These are phyloP conservation scores for Platanthera guangdongensis DNA, from an alignment of 106 monocot genomes.

Conservation along the genomic window DNA sequence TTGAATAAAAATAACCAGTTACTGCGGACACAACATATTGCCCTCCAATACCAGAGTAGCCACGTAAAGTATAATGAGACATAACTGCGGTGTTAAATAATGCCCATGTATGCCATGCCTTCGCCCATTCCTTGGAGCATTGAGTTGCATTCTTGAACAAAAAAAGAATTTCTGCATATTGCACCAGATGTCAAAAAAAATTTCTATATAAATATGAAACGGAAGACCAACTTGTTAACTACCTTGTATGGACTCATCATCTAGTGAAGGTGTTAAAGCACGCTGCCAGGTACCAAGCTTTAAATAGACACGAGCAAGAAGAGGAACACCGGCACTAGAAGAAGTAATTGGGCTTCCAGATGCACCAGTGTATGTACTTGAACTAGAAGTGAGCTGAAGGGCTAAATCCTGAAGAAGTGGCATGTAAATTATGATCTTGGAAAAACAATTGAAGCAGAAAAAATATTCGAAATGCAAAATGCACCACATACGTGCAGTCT, in stretches of 20 bases:
- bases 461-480: neutral
- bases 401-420: constrained; percentile 61
- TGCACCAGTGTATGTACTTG: constrained; percentile 28
- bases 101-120: constrained; percentile 98
- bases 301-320: constrained; percentile 88
- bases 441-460: constrained; percentile 8
- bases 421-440: constrained; percentile 1
- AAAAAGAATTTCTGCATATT: constrained; percentile 57
- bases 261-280: constrained; percentile 77
- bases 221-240: constrained; percentile 3
- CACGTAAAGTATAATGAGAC: constrained; percentile 78
- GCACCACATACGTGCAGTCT: constrained; percentile 55
- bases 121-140: constrained; percentile 74
- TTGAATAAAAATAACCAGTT: constrained; percentile 93
- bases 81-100: constrained; percentile 95
- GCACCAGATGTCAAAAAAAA: constrained; percentile 5
- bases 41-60: constrained; percentile 46
- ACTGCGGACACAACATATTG: constrained; percentile 96
- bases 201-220: neutral
- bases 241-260: constrained; percentile 91
- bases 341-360: constrained; percentile 15
- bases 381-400: constrained; percentile 40
- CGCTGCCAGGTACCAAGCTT: constrained; percentile 93
- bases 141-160: constrained; percentile 80
- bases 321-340: constrained; percentile 42